Base-by-base conservation (phyloP, 305 asterid genomes). In the Coffea humblotiana region DNA sequence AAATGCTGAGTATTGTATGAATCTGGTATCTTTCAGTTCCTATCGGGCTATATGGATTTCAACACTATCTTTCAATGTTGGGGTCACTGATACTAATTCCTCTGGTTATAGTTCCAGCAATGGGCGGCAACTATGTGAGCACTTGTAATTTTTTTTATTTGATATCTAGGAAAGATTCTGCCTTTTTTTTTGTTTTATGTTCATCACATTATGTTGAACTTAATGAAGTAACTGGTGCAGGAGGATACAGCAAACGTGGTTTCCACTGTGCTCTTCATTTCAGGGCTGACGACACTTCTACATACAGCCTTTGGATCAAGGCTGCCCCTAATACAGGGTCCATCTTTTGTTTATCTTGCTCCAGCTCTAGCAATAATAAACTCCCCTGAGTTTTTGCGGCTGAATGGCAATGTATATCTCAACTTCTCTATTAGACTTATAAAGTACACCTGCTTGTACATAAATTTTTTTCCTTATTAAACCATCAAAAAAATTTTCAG, bases 121-220 rank as follows among this genome's bases (percentile, higher is more conserved):
- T 93, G 99, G 98, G 99, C 67, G 99, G 99, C 87, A 89, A 89
- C 86, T 79, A 94, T 87, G 99, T 96, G 91, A 94, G 99, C 88
- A 76, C 88, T 90, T 85, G 85, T 78, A 86, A 77, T 82, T 64
- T 79, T 86, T 82, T 12, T 19, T 49, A 69, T 82, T 83, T 75
- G 5, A 63, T 82, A 86, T 72, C 61, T 23, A 1, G 5, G 11
- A 16, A n/a, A 43, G 13, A 40, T 40, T 40, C 32, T 68, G 45
- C 72, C 54, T 21, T 70, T 29, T 83, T 78, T 54, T 35, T 8
- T n/a, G 14, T 32, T 72, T 2, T 77, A 65, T 77, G 35, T 60
- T 15, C 60, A 54, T 29, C 45, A 54, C 51, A 40, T 52, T 54
- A 70, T 84, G 64, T 69, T 78, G 65, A 80, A 73, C 84, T 87